Percentiles rank a stretch among this genome's conserved stretches.
phyloP scores from a whole-genome alignment of 2,329 filamentous ascomycete species.

The Ophiocordyceps camponoti-leonardi region DNA sequence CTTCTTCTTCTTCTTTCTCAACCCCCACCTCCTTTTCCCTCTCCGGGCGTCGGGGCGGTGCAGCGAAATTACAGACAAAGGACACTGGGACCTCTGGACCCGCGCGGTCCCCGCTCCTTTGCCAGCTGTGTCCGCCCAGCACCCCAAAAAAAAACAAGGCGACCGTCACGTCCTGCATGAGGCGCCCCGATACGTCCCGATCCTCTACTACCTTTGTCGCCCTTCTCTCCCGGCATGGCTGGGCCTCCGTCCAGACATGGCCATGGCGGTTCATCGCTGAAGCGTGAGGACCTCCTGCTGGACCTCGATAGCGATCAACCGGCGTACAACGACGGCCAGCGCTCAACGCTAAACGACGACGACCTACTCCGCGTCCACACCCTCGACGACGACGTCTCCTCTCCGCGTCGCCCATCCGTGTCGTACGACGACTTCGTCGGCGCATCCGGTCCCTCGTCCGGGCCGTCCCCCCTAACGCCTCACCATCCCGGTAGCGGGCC shows the following conservation, averaged over 20 bases:
- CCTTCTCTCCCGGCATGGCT: slow-evolving; percentile 38
- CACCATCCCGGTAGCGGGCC: slow-evolving; percentile 13
- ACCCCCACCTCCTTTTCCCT: not conserved
- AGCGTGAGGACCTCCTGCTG: slow-evolving; percentile 47
- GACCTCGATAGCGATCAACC: slow-evolving; percentile 58
- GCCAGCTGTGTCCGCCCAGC: not conserved
- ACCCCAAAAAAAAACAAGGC: not conserved
- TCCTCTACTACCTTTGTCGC: slow-evolving; percentile 8
- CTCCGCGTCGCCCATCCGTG: slow-evolving; percentile 65
- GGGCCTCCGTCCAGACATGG: slow-evolving; percentile 33
- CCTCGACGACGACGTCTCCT: slow-evolving; percentile 67
- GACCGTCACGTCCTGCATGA: slow-evolving; percentile 13
- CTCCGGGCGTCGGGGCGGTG: slow-evolving; percentile 4
- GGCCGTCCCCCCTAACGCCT: slow-evolving; percentile 14
- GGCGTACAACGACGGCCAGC: slow-evolving; percentile 58
- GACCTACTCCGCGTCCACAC: slow-evolving; percentile 16
- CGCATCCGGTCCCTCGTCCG: slow-evolving; percentile 26
- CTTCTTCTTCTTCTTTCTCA: not conserved
- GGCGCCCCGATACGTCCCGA: slow-evolving; percentile 11
- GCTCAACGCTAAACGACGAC: slow-evolving; percentile 63
- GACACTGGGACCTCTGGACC: not conserved
- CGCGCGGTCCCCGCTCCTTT: not conserved
- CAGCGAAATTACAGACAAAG: slow-evolving; percentile 1
- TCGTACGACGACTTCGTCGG: slow-evolving; percentile 95
- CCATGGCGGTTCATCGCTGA: slow-evolving; percentile 29